These are phyloP conservation scores for Aspergillus sparsus DNA, from an alignment of 495 filamentous ascomycete species.

Conservation along the genomic window DNA sequence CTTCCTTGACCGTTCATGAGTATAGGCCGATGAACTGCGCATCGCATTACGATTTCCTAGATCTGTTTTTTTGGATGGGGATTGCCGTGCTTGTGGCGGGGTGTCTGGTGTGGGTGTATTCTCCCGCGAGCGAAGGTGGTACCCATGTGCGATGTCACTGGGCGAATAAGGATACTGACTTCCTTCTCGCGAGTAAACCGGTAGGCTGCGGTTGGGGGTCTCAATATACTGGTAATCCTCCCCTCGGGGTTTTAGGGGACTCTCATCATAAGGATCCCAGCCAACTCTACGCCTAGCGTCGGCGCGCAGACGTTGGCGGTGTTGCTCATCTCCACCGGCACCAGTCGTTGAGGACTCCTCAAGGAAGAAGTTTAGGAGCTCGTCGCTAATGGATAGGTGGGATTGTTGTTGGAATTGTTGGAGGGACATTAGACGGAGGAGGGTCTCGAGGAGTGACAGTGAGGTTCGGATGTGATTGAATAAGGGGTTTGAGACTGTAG, in stretches of 20 bases:
- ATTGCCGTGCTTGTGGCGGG: slow-evolving; percentile 25
- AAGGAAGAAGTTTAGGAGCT: slow-evolving; percentile 92
- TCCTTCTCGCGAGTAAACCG: slow-evolving; percentile 26
- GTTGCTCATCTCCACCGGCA: slow-evolving; percentile 68
- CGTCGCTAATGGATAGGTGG: slow-evolving; percentile 91
- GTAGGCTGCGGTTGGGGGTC: slow-evolving; percentile 30
- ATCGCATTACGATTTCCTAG: slow-evolving; percentile 26
- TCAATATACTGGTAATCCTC: slow-evolving; percentile 59
- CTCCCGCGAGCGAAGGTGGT: slow-evolving; percentile 42
- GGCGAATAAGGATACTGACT: slow-evolving; percentile 36
- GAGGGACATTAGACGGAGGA: slow-evolving; percentile 88
- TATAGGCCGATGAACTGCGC: slow-evolving; percentile 32
- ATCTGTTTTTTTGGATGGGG: slow-evolving; percentile 27
- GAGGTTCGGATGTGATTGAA: slow-evolving; percentile 70
- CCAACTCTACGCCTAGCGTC: slow-evolving; percentile 79
- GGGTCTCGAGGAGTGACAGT: slow-evolving; percentile 89
- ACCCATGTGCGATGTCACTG: slow-evolving; percentile 30
- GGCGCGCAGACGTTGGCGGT: slow-evolving; percentile 66
- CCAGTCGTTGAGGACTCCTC: slow-evolving; percentile 75
- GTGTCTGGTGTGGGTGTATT: slow-evolving; percentile 47
- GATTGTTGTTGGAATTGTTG: slow-evolving; percentile 96
- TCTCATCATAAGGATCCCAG: slow-evolving; percentile 83
- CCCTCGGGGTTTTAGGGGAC: slow-evolving; percentile 62
- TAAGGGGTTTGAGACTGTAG: slow-evolving; percentile 42
- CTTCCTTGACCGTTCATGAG: slow-evolving; percentile 21